A percentile compares a stretch with the other conserved stretches of the same genome.
Conservation (phyloP, 1,139 yeast genomes). For the Pichia sp. region DNA sequence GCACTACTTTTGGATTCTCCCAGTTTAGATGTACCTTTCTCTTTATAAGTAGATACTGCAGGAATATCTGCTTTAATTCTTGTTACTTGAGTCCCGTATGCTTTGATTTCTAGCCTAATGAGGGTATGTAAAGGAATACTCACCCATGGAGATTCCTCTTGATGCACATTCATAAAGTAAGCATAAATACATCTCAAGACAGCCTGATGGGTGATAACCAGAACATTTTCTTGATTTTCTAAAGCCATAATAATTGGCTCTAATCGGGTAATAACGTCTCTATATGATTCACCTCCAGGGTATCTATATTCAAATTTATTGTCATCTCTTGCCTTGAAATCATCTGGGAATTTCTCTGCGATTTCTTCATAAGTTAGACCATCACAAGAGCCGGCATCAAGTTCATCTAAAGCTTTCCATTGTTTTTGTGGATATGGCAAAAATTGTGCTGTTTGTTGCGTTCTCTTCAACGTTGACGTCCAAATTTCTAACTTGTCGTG, state of each 20-base stretch:
- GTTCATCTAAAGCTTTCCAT: constrained; percentile 96
- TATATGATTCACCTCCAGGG: constrained; percentile 94
- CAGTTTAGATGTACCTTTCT: constrained; percentile 78
- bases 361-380: constrained; percentile 89
- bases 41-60: constrained; percentile 94
- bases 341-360: constrained; percentile 80
- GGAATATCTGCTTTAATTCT: constrained; percentile 93
- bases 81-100: constrained; percentile 82
- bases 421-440: constrained; percentile 77
- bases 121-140: constrained; percentile 93
- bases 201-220: constrained; percentile 96
- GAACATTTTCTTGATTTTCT: constrained; percentile 91
- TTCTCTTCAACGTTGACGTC: constrained; percentile 89
- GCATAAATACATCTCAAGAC: constrained; percentile 94
- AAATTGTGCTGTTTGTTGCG: constrained; percentile 85
- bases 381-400: constrained; percentile 97
- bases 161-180: constrained; percentile 96
- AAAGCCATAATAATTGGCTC: constrained; percentile 98
- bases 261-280: constrained; percentile 87
- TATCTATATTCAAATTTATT: constrained; percentile 93
- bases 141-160: constrained; percentile 98
- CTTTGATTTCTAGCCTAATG: constrained; percentile 88
- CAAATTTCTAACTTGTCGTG: constrained; percentile 74
- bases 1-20: constrained; percentile 43
- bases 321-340: constrained; percentile 91